A percentile compares a stretch with the other conserved stretches of the same genome.
phyloP scores from a whole-genome alignment of 345 rosid species.

The Eucalyptus marginata region DNA sequence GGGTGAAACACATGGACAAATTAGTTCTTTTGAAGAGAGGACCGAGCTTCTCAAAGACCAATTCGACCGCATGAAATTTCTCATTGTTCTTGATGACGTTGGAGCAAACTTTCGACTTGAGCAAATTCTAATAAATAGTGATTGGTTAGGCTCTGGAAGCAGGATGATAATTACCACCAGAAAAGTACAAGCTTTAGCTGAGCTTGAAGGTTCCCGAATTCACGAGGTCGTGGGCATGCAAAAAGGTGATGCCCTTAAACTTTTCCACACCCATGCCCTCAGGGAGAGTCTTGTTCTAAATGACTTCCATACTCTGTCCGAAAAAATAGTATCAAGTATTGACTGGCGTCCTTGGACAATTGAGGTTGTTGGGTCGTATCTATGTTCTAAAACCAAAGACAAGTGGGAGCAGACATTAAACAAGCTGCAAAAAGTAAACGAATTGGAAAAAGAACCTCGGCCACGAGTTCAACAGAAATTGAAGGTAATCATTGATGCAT shows the following conservation, averaged over 20 bases:
- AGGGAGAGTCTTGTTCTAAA: background rate
- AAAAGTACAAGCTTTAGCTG: too few species aligned
- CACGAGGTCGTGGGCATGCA: background rate
- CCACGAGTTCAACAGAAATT: background rate
- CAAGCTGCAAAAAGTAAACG: too few species aligned
- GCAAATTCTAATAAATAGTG: fast-evolving
- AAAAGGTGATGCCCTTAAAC: background rate
- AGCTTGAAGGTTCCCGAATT: too few species aligned
- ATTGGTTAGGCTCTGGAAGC: too few species aligned
- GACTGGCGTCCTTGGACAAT: background rate
- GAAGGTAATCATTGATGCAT: background rate
- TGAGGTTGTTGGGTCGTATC: background rate
- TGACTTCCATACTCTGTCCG: background rate
- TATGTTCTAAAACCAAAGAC: background rate
- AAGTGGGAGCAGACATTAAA: background rate
- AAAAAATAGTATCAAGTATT: background rate
- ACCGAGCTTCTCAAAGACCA: too few species aligned
- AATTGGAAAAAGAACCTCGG: background rate
- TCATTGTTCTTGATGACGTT: too few species aligned
- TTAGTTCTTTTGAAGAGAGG: too few species aligned
- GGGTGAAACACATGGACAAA: too few species aligned
- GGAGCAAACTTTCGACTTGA: too few species aligned
- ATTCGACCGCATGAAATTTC: too few species aligned
- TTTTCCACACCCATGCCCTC: background rate
- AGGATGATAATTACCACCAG: too few species aligned